A percentile compares a stretch with the other conserved stretches of the same genome.
Conservation (phyloP, 345 rosid species). For the Euclidium syriacum region DNA sequence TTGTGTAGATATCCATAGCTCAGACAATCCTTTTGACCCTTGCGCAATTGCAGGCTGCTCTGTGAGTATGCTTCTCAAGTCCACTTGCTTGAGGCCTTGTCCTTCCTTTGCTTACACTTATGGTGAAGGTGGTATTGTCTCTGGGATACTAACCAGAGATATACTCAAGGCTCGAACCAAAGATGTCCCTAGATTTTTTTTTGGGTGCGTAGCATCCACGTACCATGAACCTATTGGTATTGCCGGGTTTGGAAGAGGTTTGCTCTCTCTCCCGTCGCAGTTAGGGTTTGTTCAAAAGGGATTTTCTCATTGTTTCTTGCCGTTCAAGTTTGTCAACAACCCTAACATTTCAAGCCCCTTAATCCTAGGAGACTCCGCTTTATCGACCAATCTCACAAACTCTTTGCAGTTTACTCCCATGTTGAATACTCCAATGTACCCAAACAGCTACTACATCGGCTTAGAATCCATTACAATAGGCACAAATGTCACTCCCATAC, state of each 20-base stretch:
- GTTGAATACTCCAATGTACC: constrained; percentile 54
- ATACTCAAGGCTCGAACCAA: constrained; percentile 40
- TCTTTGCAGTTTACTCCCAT: constrained; percentile 68
- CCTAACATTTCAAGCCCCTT: constrained; percentile 74
- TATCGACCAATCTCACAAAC: constrained; percentile 33
- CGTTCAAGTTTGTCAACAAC: constrained; percentile 72
- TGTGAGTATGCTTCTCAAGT: constrained; percentile 44
- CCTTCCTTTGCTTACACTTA: constrained; percentile 86
- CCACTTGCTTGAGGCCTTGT: constrained; percentile 62
- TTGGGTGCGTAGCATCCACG: constrained; percentile 67
- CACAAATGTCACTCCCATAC: constrained; percentile 26
- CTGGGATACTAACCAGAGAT: constrained; percentile 61
- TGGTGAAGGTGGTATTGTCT: constrained; percentile 61
- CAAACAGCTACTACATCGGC: constrained; percentile 71
- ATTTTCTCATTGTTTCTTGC: constrained; percentile 80
- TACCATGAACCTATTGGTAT: constrained; percentile 76
- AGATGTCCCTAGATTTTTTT: constrained; percentile 54
- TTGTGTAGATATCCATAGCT: constrained; percentile 62
- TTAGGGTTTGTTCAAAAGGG: constrained; percentile 68
- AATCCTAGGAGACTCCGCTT: constrained; percentile 52
- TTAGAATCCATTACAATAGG: constrained; percentile 56
- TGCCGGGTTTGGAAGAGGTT: constrained; percentile 86
- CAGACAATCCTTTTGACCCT: constrained; percentile 67
- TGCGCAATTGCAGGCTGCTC: constrained; percentile 74
- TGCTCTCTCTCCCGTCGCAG: constrained; percentile 68